Conservation (phyloP, 805 yeast genomes). For the Nematodospora valgi region DNA sequence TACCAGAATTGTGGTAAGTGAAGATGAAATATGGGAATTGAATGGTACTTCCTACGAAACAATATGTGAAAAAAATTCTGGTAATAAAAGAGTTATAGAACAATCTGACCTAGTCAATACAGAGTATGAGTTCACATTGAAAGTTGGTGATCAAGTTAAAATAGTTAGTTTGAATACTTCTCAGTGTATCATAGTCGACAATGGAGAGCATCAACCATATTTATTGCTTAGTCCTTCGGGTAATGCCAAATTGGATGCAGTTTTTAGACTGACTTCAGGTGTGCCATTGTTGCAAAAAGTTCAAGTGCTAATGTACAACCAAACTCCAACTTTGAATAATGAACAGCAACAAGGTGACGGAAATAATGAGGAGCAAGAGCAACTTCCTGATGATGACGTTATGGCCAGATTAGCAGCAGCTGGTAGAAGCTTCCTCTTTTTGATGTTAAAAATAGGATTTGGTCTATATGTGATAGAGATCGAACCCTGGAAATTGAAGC, state of each 20-base stretch:
- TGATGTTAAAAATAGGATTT: slow-evolving; percentile 5
- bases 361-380: not conserved
- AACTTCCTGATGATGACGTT: slow-evolving; percentile 1
- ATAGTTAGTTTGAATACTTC: slow-evolving; percentile 29
- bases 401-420: slow-evolving; percentile 3
- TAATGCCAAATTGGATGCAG: slow-evolving; percentile 21
- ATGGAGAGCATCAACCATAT: slow-evolving; percentile 31
- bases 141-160: slow-evolving; percentile 11
- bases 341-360: not conserved
- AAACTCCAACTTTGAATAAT: not conserved
- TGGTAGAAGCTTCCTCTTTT: slow-evolving; percentile 6
- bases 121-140: slow-evolving; percentile 22
- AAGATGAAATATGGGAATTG: slow-evolving; percentile 21
- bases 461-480: slow-evolving; percentile 6
- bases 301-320: slow-evolving; percentile 14
- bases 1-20: slow-evolving; percentile 17
- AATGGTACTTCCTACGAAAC: slow-evolving; percentile 24
- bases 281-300: slow-evolving; percentile 23
- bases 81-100: slow-evolving; percentile 16
- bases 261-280: slow-evolving; percentile 12
- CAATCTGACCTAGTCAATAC: slow-evolving; percentile 23
- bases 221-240: slow-evolving; percentile 38
- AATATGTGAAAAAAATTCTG: slow-evolving; percentile 9
- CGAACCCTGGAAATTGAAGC: slow-evolving; percentile 4
- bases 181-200: slow-evolving; percentile 41